phyloP scores from a whole-genome alignment of 208 protist species.

The Crithidia mellificae region DNA sequence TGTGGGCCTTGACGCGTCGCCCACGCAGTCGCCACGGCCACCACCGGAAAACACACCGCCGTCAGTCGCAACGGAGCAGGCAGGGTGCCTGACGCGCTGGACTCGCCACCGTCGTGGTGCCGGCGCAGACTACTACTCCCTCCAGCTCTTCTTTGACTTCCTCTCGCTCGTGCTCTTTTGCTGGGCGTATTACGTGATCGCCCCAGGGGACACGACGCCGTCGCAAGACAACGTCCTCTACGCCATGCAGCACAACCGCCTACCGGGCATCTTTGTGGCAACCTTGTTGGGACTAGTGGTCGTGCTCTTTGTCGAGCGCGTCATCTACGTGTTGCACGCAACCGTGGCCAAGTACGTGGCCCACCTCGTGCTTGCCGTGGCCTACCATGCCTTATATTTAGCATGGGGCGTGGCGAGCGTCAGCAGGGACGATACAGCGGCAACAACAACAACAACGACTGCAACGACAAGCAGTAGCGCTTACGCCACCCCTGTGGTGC shows the following conservation, averaged over 20 bases:
- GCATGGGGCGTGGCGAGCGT: constrained; percentile 32
- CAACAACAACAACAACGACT: not conserved
- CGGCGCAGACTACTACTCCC: constrained; percentile 57
- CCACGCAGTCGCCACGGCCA: too few species aligned
- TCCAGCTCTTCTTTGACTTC: constrained; percentile 47
- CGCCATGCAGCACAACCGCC: constrained; percentile 64
- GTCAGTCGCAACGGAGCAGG: not conserved
- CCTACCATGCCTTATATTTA: constrained; percentile 46
- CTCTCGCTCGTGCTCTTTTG: constrained; percentile 50
- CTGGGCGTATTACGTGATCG: constrained; percentile 56
- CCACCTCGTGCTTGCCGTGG: constrained; percentile 34
- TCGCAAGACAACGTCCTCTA: constrained; percentile 49
- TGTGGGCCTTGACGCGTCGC: not conserved
- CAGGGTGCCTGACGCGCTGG: constrained; percentile 6
- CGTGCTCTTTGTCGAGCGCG: constrained; percentile 57
- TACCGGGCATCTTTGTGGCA: constrained; percentile 69
- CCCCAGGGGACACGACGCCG: constrained; percentile 22
- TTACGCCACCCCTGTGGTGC: constrained; percentile 22
- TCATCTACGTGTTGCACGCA: constrained; percentile 64
- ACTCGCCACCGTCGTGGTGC: constrained; percentile 43
- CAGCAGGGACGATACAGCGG: too few species aligned
- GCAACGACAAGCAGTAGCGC: not conserved
- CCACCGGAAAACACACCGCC: too few species aligned
- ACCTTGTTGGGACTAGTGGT: constrained; percentile 56
- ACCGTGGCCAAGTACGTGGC: constrained; percentile 40